Conservation (phyloP, 306 rosid genomes). For the Trifolium subterraneum region DNA sequence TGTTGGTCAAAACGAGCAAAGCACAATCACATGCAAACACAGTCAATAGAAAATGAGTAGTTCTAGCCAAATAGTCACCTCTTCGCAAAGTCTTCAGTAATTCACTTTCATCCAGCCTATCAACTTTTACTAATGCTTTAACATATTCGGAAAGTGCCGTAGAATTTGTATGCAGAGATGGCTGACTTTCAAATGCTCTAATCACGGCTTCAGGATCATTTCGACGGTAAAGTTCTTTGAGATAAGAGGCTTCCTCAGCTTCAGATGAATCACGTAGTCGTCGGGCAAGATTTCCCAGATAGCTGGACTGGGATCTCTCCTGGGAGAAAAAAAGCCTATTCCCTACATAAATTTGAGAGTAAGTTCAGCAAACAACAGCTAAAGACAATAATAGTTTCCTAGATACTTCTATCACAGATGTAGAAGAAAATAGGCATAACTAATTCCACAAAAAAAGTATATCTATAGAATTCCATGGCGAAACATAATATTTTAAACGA, state of each 20-base stretch:
- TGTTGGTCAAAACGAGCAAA: not conserved
- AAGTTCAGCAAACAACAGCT: slow-evolving; percentile 17
- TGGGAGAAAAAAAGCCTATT: slow-evolving; percentile 52
- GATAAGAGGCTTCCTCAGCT: slow-evolving; percentile 81
- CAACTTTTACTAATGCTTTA: slow-evolving; percentile 81
- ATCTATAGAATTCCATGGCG: not conserved
- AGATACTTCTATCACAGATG: not conserved
- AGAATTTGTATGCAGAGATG: slow-evolving; percentile 71
- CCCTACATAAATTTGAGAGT: slow-evolving; percentile 53
- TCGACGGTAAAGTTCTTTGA: slow-evolving; percentile 75
- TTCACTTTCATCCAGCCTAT: slow-evolving; percentile 84
- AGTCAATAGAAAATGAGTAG: slow-evolving; percentile 1
- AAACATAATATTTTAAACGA: not conserved
- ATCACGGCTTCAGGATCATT: slow-evolving; percentile 91
- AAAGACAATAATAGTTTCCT: slow-evolving; percentile 9
- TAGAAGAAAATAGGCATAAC: not conserved
- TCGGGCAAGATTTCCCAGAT: slow-evolving; percentile 77
- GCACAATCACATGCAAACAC: slow-evolving; percentile 8
- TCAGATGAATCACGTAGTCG: slow-evolving; percentile 55
- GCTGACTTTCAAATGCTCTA: slow-evolving; percentile 81
- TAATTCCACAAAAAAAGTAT: not conserved
- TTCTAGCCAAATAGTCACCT: slow-evolving; percentile 59
- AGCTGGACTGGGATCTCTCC: slow-evolving; percentile 73
- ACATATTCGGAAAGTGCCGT: slow-evolving; percentile 84
- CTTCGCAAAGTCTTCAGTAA: slow-evolving; percentile 75